Evolutionary conservation across 1,284 basidiomycete species (phyloP).

Genomic region (Blastosporella zonata): DNA sequence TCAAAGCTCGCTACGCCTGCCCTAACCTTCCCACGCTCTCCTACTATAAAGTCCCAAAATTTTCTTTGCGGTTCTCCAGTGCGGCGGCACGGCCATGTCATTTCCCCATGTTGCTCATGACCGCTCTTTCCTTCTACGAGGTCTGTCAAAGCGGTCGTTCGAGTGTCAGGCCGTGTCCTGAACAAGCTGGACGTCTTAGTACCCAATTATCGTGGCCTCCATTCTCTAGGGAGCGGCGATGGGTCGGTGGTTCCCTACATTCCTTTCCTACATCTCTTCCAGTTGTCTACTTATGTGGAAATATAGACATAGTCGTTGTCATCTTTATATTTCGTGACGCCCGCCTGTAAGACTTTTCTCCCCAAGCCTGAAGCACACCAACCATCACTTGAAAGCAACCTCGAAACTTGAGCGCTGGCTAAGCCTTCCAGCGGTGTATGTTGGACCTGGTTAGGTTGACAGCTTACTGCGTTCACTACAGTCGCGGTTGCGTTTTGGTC

Average conservation of each 20-base stretch:
- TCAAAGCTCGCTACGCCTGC: conserved; percentile 21
- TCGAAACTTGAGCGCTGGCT: no score
- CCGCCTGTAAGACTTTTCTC: no score
- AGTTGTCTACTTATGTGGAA: no score
- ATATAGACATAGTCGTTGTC: no score
- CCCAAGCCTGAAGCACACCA: no score
- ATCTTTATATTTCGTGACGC: no score
- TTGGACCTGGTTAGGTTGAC: no score
- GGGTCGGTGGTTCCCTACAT: conserved; percentile 82
- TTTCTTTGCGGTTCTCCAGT: conserved; percentile 41
- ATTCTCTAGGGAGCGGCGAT: conserved; percentile 43
- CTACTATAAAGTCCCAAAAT: conserved; percentile 25
- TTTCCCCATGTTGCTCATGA: conserved; percentile 86
- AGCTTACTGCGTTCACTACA: no score
- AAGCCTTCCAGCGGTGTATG: no score
- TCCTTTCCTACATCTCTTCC: conserved; percentile 1
- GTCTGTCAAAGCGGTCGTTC: conserved; percentile 61
- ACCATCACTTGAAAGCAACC: no score
- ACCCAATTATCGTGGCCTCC: conserved; percentile 59
- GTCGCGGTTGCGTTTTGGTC: no score
- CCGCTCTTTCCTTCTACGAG: conserved; percentile 39
- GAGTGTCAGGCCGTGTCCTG: conserved; percentile 84
- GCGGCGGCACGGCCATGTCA: conserved; percentile 74
- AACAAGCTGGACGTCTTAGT: conserved; percentile 73
- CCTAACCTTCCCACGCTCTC: conserved; percentile 37